Percentiles rank a stretch among this genome's conserved stretches.
phyloP scores from a whole-genome alignment of 768 basidiomycete species.

The Russula dissimulans region DNA sequence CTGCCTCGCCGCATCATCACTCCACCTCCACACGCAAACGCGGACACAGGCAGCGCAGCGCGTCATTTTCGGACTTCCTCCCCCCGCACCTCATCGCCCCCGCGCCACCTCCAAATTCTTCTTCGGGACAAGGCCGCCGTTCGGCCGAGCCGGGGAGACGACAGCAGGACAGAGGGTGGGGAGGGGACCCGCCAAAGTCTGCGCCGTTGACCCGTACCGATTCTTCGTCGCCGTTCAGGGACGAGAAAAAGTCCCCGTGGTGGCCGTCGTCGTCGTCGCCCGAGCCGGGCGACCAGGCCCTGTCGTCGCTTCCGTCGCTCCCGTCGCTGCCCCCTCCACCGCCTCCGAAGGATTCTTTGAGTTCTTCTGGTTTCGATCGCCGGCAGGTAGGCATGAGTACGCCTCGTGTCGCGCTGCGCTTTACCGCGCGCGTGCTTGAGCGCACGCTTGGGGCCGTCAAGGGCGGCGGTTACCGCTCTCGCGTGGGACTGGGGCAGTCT shows the following conservation, averaged over 20 bases:
- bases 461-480: background rate
- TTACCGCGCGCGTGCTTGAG: background rate
- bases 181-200: background rate
- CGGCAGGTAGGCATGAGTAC: background rate
- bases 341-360: background rate
- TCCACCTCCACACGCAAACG: background rate
- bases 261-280: background rate
- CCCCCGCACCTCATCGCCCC: conserved; percentile 5
- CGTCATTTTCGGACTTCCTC: conserved; percentile 12
- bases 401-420: background rate
- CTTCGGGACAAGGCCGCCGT: no score
- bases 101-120: background rate
- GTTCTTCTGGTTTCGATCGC: background rate
- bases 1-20: background rate
- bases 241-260: background rate
- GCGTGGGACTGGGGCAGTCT: background rate
- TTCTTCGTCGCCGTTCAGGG: background rate
- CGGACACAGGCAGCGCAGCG: background rate
- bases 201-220: background rate
- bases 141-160: background rate
- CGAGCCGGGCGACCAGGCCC: no score
- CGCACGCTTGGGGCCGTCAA: background rate
- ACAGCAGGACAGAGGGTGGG: no score
- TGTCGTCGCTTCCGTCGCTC: background rate
- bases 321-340: background rate